A percentile compares a stretch with the other conserved stretches of the same genome.
Conservation (phyloP, 2,329 filamentous ascomycete genomes). For the Seiridium unicorne region DNA sequence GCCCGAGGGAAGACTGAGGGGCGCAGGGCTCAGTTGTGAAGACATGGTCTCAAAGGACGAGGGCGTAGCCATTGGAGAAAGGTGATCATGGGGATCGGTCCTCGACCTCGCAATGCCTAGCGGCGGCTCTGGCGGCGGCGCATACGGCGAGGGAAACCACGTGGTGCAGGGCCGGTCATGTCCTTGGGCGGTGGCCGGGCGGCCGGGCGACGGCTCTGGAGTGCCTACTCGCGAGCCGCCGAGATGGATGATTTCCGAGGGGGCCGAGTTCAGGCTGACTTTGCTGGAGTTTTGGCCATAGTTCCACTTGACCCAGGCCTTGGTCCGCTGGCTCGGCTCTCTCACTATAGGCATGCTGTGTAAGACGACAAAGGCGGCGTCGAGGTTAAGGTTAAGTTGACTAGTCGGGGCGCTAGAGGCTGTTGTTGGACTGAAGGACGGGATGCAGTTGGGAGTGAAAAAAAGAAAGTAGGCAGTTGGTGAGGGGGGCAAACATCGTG, state of each 20-base stretch:
- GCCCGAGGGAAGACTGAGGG: background rate
- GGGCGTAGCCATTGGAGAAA: background rate
- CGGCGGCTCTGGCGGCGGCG: conserved; percentile 1
- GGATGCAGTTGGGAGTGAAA: background rate
- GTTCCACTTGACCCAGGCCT: conserved; percentile 11
- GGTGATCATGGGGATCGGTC: background rate
- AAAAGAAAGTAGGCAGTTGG: background rate
- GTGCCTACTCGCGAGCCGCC: conserved; percentile 8
- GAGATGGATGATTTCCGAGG: conserved; percentile 10
- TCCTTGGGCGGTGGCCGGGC: background rate
- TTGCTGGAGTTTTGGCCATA: conserved; percentile 3
- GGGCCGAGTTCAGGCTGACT: background rate
- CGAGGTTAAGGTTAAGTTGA: background rate
- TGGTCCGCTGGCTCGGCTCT: conserved; percentile 11
- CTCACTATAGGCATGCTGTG: conserved; percentile 7
- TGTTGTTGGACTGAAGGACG: background rate
- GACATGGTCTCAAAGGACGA: background rate
- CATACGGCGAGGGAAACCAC: background rate
- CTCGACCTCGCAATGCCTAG: background rate
- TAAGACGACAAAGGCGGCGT: background rate
- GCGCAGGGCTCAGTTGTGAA: background rate
- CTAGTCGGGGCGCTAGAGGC: background rate
- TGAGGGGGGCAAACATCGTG: background rate
- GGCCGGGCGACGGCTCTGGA: background rate
- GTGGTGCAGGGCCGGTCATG: background rate